Evolutionary conservation across 768 basidiomycete species (phyloP).

Genomic region (Leccinum incarnatum): DNA sequence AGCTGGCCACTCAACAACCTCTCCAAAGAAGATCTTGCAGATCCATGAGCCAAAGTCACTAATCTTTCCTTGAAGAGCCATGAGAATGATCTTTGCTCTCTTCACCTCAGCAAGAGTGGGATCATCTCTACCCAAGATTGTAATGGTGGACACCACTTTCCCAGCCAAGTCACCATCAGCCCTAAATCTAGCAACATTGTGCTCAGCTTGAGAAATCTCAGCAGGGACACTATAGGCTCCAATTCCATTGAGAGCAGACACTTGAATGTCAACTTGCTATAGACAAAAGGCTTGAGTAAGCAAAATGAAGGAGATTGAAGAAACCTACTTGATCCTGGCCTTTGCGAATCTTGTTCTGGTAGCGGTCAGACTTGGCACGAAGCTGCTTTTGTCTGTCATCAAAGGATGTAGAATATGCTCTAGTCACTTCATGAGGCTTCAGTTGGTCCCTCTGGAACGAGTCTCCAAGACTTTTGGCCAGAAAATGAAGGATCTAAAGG

Average conservation of each 20-base stretch:
- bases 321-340: slow-evolving; percentile 38
- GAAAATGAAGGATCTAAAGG: slow-evolving; percentile 25
- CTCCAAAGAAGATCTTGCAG: slow-evolving; percentile 33
- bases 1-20: slow-evolving; percentile 38
- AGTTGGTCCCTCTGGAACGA: slow-evolving; percentile 26
- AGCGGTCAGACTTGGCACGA: slow-evolving; percentile 24
- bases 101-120: slow-evolving; percentile 58
- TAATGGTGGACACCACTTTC: slow-evolving; percentile 36
- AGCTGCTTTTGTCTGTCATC: slow-evolving; percentile 16
- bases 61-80: slow-evolving; percentile 34
- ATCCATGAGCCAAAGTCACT: slow-evolving; percentile 38
- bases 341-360: slow-evolving; percentile 24
- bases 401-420: slow-evolving; percentile 18
- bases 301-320: neutral
- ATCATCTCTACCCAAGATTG: slow-evolving; percentile 51
- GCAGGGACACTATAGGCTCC: slow-evolving; percentile 25
- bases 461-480: slow-evolving; percentile 26
- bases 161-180: slow-evolving; percentile 28
- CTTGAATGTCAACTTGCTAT: slow-evolving; percentile 21
- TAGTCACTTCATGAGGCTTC: slow-evolving; percentile 25
- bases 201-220: slow-evolving; percentile 5
- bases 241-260: slow-evolving; percentile 21
- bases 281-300: neutral
- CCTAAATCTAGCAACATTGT: slow-evolving; percentile 22
- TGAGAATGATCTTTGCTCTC: slow-evolving; percentile 31